phyloP scores from a whole-genome alignment of 2,329 filamentous ascomycete species.

The Neonectria coccinea region DNA sequence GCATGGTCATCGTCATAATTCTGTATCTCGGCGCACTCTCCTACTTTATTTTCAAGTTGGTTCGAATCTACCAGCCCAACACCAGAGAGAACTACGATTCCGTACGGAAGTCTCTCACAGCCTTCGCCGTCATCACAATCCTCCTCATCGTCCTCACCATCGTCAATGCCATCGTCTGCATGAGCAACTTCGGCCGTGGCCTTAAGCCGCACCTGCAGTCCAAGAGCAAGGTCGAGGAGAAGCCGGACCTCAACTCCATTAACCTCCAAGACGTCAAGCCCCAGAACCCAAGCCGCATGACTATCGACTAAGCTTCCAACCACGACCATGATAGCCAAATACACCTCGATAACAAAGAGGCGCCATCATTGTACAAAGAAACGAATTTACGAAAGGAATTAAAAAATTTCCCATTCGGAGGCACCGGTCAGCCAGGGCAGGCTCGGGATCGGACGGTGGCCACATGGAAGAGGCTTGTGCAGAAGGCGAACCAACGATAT shows the following conservation, averaged over 20 bases:
- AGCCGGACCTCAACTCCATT: slow-evolving; percentile 68
- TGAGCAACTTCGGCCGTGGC: slow-evolving; percentile 89
- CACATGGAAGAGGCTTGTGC: slow-evolving; percentile 42
- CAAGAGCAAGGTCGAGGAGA: slow-evolving; percentile 61
- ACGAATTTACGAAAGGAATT: slow-evolving; percentile 51
- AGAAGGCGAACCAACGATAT: slow-evolving; percentile 47
- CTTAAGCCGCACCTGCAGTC: slow-evolving; percentile 86
- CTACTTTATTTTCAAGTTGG: slow-evolving; percentile 98
- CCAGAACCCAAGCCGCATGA: slow-evolving; percentile 67
- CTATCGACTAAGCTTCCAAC: slow-evolving; percentile 64
- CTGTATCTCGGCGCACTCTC: slow-evolving; percentile 89
- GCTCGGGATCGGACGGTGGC: slow-evolving; percentile 44
- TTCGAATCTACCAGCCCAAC: slow-evolving; percentile 86
- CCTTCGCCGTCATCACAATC: slow-evolving; percentile 94
- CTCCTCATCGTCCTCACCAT: slow-evolving; percentile 91
- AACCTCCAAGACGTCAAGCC: slow-evolving; percentile 68
- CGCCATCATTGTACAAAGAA: slow-evolving; percentile 49
- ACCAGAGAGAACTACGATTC: slow-evolving; percentile 75
- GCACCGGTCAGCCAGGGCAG: slow-evolving; percentile 47
- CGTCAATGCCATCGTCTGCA: slow-evolving; percentile 85
- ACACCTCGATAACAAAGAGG: slow-evolving; percentile 10
- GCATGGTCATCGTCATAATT: slow-evolving; percentile 83
- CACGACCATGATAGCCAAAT: slow-evolving; percentile 25
- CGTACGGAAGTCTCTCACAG: slow-evolving; percentile 86
- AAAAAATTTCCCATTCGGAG: slow-evolving; percentile 39